phyloP scores from a whole-genome alignment of 495 filamentous ascomycete genomes.

The Pseudotulostoma volvatum region DNA sequence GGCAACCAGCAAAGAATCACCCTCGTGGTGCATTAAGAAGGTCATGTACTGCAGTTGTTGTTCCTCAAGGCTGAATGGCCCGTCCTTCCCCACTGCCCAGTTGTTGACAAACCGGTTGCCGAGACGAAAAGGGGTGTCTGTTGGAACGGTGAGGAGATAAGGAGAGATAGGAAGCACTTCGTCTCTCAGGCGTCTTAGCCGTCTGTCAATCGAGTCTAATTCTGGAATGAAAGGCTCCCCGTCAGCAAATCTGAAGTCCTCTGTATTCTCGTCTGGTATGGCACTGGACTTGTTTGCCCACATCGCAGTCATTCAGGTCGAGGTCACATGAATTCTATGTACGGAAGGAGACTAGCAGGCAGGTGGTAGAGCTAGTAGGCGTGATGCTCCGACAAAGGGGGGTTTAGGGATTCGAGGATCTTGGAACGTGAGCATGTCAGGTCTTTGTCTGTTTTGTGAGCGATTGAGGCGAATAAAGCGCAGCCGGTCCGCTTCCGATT shows the following conservation, averaged over 20 bases:
- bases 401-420: too few species aligned
- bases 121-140: conserved; percentile 27
- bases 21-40: conserved; percentile 32
- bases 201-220: conserved; percentile 21
- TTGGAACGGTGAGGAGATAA: conserved; percentile 32
- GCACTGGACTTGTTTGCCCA: background rate
- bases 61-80: conserved; percentile 31
- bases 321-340: too few species aligned
- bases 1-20: conserved; percentile 29
- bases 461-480: too few species aligned
- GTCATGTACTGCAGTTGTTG: conserved; percentile 39
- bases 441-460: too few species aligned
- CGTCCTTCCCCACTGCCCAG: conserved; percentile 34
- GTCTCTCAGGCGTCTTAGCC: conserved; percentile 28
- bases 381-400: too few species aligned
- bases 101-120: conserved; percentile 24
- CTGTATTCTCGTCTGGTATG: conserved; percentile 14
- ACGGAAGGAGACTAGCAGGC: too few species aligned
- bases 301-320: too few species aligned
- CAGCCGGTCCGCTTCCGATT: too few species aligned
- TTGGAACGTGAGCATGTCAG: too few species aligned
- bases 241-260: conserved; percentile 10
- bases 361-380: too few species aligned
- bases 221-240: conserved; percentile 12
- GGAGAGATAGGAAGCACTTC: conserved; percentile 32